phyloP scores from a whole-genome alignment of 2,329 filamentous ascomycete species.

The Periconia macrospinosa region DNA sequence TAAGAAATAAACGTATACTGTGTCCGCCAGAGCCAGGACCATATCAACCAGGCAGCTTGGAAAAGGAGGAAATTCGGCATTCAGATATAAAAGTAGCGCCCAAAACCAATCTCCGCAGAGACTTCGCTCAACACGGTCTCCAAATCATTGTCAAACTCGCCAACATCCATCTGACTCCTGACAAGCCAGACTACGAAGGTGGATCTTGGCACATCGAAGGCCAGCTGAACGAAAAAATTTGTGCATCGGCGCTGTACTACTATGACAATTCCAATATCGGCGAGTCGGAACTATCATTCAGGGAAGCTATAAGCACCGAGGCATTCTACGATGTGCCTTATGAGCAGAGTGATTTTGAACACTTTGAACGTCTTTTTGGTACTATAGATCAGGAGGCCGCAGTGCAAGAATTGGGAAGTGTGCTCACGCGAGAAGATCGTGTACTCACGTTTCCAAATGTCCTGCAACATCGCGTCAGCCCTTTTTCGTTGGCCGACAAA shows the following conservation, averaged over 20 bases:
- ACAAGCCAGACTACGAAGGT: conserved; percentile 56
- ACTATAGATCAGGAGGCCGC: conserved; percentile 38
- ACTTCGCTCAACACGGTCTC: conserved; percentile 48
- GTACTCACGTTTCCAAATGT: conserved; percentile 59
- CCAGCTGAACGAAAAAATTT: conserved; percentile 62
- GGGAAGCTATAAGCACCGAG: conserved; percentile 59
- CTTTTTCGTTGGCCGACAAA: conserved; percentile 53
- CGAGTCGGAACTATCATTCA: conserved; percentile 50
- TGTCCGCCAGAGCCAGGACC: conserved; percentile 2
- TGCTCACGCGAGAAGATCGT: conserved; percentile 51
- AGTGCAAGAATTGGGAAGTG: conserved; percentile 50
- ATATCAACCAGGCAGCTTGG: too few species aligned
- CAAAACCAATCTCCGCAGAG: conserved; percentile 8
- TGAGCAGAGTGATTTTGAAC: neutral
- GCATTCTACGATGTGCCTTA: neutral
- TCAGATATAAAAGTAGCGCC: too few species aligned
- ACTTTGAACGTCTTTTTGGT: neutral
- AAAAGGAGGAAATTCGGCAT: too few species aligned
- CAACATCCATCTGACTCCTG: conserved; percentile 60
- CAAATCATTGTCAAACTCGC: conserved; percentile 67
- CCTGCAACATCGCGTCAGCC: conserved; percentile 16
- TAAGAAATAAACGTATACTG: conserved; percentile 1
- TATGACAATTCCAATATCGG: conserved; percentile 58
- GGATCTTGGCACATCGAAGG: conserved; percentile 56
- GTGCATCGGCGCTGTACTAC: conserved; percentile 63